Percentiles rank a stretch among this genome's conserved stretches.
phyloP scores from a whole-genome alignment of 139 green algal genomes.

The Haematococcus lacustris region DNA sequence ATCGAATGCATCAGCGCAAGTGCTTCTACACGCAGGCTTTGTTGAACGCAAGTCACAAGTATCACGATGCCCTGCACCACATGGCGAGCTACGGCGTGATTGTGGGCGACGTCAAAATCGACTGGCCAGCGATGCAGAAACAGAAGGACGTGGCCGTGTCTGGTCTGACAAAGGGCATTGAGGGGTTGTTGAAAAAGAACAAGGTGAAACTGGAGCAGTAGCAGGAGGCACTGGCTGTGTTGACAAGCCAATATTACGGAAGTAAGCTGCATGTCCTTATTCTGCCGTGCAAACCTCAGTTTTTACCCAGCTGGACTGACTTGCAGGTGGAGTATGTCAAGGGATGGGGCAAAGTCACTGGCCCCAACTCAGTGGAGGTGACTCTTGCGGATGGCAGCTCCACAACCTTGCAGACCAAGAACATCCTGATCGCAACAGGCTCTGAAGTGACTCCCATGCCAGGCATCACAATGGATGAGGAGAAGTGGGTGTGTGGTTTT shows the following conservation, averaged over 20 bases:
- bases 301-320: neutral
- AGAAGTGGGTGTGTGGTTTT: conserved; percentile 67
- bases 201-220: conserved; percentile 85
- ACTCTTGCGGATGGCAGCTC: conserved; percentile 56
- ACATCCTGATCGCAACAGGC: conserved; percentile 94
- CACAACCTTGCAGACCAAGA: conserved; percentile 71
- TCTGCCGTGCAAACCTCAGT: too few relatives aligned
- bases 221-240: too few relatives aligned
- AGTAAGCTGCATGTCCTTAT: too few relatives aligned
- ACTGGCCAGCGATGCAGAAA: conserved; percentile 79
- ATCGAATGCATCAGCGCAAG: too few relatives aligned
- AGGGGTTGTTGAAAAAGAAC: conserved; percentile 99
- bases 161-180: conserved; percentile 94
- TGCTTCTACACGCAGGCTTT: conserved; percentile 89
- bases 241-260: too few relatives aligned
- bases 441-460: conserved; percentile 84
- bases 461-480: conserved; percentile 87
- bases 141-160: conserved; percentile 86
- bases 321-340: conserved; percentile 85
- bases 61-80: conserved; percentile 77
- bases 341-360: conserved; percentile 81
- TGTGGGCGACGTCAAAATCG: conserved; percentile 40
- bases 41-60: conserved; percentile 92
- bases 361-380: conserved; percentile 79
- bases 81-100: conserved; percentile 82